phyloP scores from a whole-genome alignment of 2,329 filamentous ascomycete species.

The Botryotinia globosa region DNA sequence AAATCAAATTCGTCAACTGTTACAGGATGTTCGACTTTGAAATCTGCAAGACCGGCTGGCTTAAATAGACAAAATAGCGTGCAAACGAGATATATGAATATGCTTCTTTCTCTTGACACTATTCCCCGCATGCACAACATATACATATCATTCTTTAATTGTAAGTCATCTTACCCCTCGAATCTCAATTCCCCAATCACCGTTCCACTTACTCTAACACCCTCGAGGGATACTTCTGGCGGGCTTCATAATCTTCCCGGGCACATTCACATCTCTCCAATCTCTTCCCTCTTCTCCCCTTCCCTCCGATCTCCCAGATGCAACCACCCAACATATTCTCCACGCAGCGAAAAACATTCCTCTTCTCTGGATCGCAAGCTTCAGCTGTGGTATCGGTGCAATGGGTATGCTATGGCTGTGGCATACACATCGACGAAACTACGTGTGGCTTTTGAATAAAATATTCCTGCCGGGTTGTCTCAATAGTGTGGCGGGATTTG shows the following conservation, averaged over 20 bases:
- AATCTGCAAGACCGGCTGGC: not conserved
- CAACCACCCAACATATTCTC: not conserved
- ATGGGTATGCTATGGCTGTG: not conserved
- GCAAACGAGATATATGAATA: conserved; percentile 35
- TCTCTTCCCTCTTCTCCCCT: not conserved
- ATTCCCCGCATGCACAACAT: conserved; percentile 37
- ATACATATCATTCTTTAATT: conserved; percentile 35
- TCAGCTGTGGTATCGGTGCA: not conserved
- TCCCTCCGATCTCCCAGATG: not conserved
- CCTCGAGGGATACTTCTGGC: not conserved
- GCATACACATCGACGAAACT: not conserved
- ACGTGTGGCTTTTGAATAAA: not conserved
- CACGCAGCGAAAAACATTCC: not conserved
- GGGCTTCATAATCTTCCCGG: not conserved
- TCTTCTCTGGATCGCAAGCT: not conserved
- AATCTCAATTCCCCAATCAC: not conserved
- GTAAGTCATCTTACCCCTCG: conserved; percentile 11
- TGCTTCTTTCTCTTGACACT: conserved; percentile 34
- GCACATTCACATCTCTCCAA: not conserved
- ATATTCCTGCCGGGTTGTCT: not conserved
- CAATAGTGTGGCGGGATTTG: not conserved
- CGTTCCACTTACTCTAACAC: not conserved
- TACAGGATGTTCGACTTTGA: not conserved
- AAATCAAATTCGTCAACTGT: not conserved
- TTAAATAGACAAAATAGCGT: conserved; percentile 28